Evolutionary conservation across 768 basidiomycete genomes (phyloP), one percentile per base, ranked within the genome.

Genomic region (Rhodotorula diobovata): DNA sequence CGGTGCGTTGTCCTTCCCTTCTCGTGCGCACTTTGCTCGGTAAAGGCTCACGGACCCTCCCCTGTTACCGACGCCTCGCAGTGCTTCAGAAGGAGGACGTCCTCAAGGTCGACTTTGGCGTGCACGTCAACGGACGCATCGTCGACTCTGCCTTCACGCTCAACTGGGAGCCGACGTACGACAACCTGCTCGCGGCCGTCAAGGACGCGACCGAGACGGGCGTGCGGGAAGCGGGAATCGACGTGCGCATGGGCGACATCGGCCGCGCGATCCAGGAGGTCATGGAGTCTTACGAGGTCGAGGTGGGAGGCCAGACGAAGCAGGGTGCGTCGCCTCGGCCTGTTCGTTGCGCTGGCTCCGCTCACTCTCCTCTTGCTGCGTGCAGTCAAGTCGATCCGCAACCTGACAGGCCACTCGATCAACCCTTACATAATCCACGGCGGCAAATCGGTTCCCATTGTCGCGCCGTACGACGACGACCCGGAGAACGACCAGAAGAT

Each of bases 241-340:
- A 98, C 77, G 90, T 90, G 0, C 86, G 94, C 62, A 84, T 98
- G 62, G 93, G 93, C 64, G 95, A 98, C 79, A 84, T 99, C 43
- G 96, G 88, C 5, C 93, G 87, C 0, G 85, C 86, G 61, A 94
- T 98, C 65, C 95, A 99, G 80, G 96, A 99, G 80, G 94, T 93
- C 4, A 99, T 99, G 96, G 93, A 97, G 79, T 92, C 90, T 1
- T 97, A 97, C 78, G 96, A 98, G 79, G 95, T 99, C 20, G 91
- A 93, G 77, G 86, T 94, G n/a, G 85, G 86, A 23, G 89, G 91
- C 34, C 91, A 92, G 77, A 84, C 71, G 18, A 48, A 70, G 2
- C 76, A 65, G 23, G 75, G 75, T 73, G 4, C 25, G 72, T 50
- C 11, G 20, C 10, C 14, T 50, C 25, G 10, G 9, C 48, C 10